Percentiles rank a stretch among this genome's conserved stretches.
These are phyloP conservation scores for Paspalum notatum DNA, from an alignment of 176 grass and related monocot genomes.

Conservation along the genomic window DNA sequence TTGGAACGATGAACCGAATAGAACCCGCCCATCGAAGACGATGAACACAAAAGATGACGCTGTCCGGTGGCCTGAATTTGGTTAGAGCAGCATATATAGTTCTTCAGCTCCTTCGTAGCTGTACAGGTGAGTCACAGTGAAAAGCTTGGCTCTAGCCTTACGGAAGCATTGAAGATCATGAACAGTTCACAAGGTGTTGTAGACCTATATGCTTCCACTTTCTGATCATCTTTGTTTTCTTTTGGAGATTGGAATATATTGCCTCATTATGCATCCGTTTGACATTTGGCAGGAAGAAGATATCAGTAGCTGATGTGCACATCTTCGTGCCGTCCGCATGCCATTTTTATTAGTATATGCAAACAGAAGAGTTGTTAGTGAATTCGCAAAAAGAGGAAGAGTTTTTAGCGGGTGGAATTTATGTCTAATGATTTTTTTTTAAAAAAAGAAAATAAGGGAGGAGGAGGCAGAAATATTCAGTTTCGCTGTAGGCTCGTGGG, in stretches of 20 bases:
- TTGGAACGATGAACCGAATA: constrained; percentile 51
- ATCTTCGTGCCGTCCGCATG: background rate
- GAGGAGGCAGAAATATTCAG: background rate
- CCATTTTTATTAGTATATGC: too few relatives aligned
- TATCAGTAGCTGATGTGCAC: background rate
- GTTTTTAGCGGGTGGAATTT: too few relatives aligned
- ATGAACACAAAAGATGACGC: constrained; percentile 42
- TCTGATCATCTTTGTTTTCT: background rate
- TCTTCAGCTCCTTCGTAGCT: background rate
- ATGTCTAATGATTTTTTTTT: too few relatives aligned
- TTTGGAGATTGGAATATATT: background rate
- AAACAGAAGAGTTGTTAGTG: too few relatives aligned
- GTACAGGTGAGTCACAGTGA: background rate
- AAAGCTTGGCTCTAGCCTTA: background rate
- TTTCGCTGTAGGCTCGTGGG: background rate
- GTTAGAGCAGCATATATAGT: constrained; percentile 23
- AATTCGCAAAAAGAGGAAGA: too few relatives aligned
- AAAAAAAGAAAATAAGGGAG: background rate
- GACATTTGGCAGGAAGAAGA: constrained; percentile 4
- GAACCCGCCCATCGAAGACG: background rate
- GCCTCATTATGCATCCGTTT: background rate
- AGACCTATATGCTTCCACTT: background rate
- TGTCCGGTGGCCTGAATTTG: constrained; percentile 58
- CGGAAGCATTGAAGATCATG: background rate
- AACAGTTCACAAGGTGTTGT: background rate